phyloP scores from a whole-genome alignment of 305 asterid species.

The Fraxinus sp. region DNA sequence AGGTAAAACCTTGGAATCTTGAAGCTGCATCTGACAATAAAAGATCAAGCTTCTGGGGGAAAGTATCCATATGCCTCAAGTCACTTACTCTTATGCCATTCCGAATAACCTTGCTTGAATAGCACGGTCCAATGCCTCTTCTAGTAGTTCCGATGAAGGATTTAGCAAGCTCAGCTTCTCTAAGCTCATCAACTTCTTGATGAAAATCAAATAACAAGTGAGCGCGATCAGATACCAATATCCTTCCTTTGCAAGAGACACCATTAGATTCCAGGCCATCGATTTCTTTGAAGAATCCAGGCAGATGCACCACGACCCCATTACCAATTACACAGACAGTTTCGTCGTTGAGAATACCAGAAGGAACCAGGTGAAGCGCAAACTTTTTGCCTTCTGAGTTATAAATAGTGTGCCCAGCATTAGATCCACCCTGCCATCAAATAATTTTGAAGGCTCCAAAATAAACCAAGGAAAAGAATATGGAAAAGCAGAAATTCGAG shows the following conservation, averaged over 20 bases:
- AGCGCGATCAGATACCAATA: slow-evolving; percentile 86
- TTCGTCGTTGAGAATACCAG: slow-evolving; percentile 83
- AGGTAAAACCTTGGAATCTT: slow-evolving; percentile 69
- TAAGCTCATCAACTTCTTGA: slow-evolving; percentile 76
- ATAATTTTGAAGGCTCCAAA: not conserved
- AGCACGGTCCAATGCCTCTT: slow-evolving; percentile 94
- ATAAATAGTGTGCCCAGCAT: slow-evolving; percentile 72
- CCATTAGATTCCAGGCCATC: slow-evolving; percentile 85
- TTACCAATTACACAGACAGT: slow-evolving; percentile 82
- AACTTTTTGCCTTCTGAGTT: slow-evolving; percentile 91
- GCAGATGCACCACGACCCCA: slow-evolving; percentile 90
- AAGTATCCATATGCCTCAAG: slow-evolving; percentile 95
- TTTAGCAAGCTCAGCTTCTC: slow-evolving; percentile 87
- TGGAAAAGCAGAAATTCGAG: not conserved
- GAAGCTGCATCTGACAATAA: slow-evolving; percentile 83
- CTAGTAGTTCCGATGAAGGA: slow-evolving; percentile 90
- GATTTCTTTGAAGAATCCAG: slow-evolving; percentile 75
- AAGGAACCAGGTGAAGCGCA: slow-evolving; percentile 93
- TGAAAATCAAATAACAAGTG: slow-evolving; percentile 89
- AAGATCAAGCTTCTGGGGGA: slow-evolving; percentile 80
- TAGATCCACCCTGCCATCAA: not conserved
- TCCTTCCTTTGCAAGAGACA: slow-evolving; percentile 76
- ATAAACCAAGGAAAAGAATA: not conserved
- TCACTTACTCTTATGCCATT: slow-evolving; percentile 89
- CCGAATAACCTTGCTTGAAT: slow-evolving; percentile 89